Conservation (phyloP, 768 basidiomycete genomes). For the Auriscalpium vulgare region DNA sequence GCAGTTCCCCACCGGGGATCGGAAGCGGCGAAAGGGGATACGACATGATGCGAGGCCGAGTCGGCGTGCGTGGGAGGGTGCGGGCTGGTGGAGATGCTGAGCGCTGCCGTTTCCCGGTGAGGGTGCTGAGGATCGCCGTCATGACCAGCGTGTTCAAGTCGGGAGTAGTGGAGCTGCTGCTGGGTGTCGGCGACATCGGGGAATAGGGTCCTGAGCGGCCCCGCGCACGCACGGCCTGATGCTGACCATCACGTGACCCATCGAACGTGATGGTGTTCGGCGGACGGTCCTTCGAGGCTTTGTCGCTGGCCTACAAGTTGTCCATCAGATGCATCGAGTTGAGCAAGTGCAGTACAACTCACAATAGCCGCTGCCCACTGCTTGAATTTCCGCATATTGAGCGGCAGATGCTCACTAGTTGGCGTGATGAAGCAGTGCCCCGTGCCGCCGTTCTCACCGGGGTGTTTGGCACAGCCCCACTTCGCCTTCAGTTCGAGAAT, state of each 20-base stretch:
- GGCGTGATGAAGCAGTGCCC: background rate
- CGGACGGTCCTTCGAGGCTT: slow-evolving; percentile 7
- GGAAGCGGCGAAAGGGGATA: background rate
- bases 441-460: slow-evolving; percentile 1
- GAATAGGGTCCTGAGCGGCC: slow-evolving; percentile 8
- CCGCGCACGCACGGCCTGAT: background rate
- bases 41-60: background rate
- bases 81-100: background rate
- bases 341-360: background rate
- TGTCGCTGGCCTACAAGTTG: background rate
- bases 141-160: background rate
- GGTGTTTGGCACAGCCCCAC: background rate
- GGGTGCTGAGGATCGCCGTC: slow-evolving; percentile 1
- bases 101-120: background rate
- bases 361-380: slow-evolving; percentile 13
- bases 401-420: background rate
- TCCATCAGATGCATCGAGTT: background rate
- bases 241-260: slow-evolving; percentile 10
- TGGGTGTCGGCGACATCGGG: background rate
- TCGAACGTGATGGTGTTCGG: slow-evolving; percentile 11
- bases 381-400: slow-evolving; percentile 9
- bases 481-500: background rate
- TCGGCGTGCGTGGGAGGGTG: background rate
- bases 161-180: background rate
- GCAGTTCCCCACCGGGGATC: background rate